A percentile compares a stretch with the other conserved stretches of the same genome.
These are phyloP conservation scores for Aureobasidium sp. DNA, from an alignment of 2,329 filamentous ascomycete species.

Conservation along the genomic window DNA sequence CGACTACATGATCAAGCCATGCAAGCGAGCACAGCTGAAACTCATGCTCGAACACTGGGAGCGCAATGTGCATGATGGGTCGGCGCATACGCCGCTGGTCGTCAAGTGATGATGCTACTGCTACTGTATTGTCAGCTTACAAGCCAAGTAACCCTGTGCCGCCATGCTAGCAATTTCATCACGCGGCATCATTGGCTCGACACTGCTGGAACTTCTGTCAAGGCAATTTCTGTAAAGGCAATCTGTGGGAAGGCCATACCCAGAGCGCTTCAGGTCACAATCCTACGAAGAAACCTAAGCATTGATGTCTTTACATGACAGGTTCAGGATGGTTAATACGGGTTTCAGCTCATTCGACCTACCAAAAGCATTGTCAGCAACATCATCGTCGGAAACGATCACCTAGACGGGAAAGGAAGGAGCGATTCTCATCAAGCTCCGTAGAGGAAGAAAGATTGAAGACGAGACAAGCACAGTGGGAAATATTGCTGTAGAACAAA, in stretches of 20 bases:
- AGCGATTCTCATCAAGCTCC: too few relatives aligned
- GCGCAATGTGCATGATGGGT: slow-evolving; percentile 3
- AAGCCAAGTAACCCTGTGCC: background rate
- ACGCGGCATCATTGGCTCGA: background rate
- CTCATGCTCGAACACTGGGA: slow-evolving; percentile 15
- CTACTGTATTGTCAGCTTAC: background rate
- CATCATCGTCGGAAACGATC: too few relatives aligned
- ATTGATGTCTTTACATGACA: too few relatives aligned
- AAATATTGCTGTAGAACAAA: background rate
- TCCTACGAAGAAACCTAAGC: background rate
- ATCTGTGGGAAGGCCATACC: background rate
- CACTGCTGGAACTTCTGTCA: background rate
- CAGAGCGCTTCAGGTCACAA: background rate
- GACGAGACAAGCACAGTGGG: background rate
- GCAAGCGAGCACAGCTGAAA: slow-evolving; percentile 9
- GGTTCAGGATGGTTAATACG: too few relatives aligned
- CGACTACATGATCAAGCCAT: slow-evolving; percentile 17
- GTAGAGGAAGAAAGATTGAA: background rate
- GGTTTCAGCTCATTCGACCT: too few relatives aligned
- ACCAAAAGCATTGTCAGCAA: too few relatives aligned
- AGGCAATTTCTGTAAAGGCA: background rate
- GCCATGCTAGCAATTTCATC: background rate
- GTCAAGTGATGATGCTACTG: background rate
- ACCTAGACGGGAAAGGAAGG: too few relatives aligned
- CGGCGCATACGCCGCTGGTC: slow-evolving; percentile 1